Evolutionary conservation across 495 filamentous ascomycete species (phyloP).

Genomic region (Podospora pseudopauciseta): DNA sequence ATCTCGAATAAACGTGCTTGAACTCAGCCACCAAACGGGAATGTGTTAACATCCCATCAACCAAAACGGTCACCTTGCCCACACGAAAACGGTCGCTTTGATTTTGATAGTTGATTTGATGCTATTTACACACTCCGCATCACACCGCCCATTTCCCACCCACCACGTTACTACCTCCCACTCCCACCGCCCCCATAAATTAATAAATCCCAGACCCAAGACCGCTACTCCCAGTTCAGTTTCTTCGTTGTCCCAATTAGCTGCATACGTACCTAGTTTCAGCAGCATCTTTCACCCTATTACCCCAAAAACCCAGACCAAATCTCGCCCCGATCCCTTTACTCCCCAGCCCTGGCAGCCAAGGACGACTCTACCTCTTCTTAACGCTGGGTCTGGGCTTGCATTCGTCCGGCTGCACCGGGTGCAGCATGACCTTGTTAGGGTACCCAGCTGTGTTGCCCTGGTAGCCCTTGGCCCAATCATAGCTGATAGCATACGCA

Average conservation of each 20-base stretch:
- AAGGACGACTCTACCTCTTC: constrained; percentile 34
- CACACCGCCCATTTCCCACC: background rate
- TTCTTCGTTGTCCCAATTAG: background rate
- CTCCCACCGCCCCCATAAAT: background rate
- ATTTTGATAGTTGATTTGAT: background rate
- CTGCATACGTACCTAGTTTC: background rate
- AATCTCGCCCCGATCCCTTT: background rate
- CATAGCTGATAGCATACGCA: constrained; percentile 89
- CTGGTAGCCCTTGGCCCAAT: constrained; percentile 91
- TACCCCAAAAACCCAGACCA: background rate
- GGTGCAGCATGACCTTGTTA: constrained; percentile 92
- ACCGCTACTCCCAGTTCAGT: background rate
- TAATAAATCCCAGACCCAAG: background rate
- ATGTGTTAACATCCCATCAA: too few relatives aligned
- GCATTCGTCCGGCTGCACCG: constrained; percentile 69
- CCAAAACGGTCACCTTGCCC: too few relatives aligned
- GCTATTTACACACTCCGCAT: background rate
- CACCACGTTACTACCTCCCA: background rate
- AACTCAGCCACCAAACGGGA: too few relatives aligned
- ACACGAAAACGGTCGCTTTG: too few relatives aligned
- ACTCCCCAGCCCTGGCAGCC: background rate
- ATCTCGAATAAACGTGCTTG: too few relatives aligned
- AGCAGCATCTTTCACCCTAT: background rate
- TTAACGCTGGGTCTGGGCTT: constrained; percentile 40
- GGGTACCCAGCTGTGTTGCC: constrained; percentile 65